Percentiles rank a stretch among this genome's conserved stretches.
phyloP scores from a whole-genome alignment of 148 eudicot species.

The Silene conica region DNA sequence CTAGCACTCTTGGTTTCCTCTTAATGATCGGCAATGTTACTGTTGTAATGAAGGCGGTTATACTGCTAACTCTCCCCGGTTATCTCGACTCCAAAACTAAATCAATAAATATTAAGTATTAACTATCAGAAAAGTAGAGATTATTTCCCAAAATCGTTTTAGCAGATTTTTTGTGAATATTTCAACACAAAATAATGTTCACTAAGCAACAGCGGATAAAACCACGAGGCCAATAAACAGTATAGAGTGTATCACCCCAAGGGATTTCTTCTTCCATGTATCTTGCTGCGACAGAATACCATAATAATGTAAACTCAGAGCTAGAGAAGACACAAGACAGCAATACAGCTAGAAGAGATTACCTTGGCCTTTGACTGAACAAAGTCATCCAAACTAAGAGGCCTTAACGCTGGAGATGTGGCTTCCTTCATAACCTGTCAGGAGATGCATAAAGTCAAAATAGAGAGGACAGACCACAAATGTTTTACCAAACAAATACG shows the following conservation, averaged over 20 bases:
- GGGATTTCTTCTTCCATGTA: background rate
- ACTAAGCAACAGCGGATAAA: too few relatives aligned
- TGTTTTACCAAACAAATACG: too few relatives aligned
- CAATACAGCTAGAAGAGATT: background rate
- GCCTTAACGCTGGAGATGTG: constrained; percentile 44
- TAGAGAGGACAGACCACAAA: background rate
- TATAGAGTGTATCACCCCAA: background rate
- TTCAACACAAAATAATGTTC: too few relatives aligned
- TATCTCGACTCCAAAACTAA: too few relatives aligned
- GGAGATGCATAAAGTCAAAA: constrained; percentile 10
- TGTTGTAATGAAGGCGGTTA: too few relatives aligned
- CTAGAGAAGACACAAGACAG: background rate
- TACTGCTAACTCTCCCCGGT: too few relatives aligned
- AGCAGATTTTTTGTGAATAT: too few relatives aligned
- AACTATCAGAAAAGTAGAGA: too few relatives aligned
- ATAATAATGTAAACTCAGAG: background rate
- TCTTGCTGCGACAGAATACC: too few relatives aligned
- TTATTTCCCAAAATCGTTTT: too few relatives aligned
- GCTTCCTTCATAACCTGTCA: constrained; percentile 47
- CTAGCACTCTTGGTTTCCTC: background rate
- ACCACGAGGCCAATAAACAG: background rate
- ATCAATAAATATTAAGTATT: too few relatives aligned
- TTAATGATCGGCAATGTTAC: background rate
- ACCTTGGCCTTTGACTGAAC: constrained; percentile 91
- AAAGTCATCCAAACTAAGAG: constrained; percentile 82